phyloP scores from a whole-genome alignment of 139 green algal species.

The Closterium sp. region DNA sequence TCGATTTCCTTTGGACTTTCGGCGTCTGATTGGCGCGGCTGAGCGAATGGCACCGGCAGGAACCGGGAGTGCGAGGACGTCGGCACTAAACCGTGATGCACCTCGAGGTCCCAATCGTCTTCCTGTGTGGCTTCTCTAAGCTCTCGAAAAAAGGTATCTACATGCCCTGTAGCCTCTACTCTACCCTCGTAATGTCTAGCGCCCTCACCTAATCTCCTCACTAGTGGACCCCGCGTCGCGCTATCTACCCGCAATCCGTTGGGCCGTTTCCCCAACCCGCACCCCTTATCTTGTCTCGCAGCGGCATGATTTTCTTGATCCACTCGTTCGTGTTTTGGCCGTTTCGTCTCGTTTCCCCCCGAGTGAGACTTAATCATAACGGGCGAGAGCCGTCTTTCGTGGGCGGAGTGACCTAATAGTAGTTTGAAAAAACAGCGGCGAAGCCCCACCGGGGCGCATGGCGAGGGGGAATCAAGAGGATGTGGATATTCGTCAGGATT shows the following conservation, averaged over 20 bases:
- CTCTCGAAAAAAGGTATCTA: too few species aligned
- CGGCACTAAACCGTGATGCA: not conserved
- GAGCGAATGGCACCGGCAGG: not conserved
- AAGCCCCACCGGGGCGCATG: not conserved
- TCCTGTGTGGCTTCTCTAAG: not conserved
- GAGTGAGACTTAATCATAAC: not conserved
- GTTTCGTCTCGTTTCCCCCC: not conserved
- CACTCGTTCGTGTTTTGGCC: not conserved
- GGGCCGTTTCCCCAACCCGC: not conserved
- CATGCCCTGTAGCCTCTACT: not conserved
- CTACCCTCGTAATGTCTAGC: not conserved
- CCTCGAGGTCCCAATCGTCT: not conserved
- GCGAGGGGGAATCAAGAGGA: not conserved
- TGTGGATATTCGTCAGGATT: not conserved
- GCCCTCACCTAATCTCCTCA: not conserved
- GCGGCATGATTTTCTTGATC: not conserved
- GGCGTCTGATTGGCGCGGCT: not conserved
- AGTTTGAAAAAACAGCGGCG: not conserved
- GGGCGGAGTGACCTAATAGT: not conserved
- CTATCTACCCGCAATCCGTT: not conserved
- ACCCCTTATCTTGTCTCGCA: not conserved
- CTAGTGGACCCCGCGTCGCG: not conserved
- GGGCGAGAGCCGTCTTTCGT: too few species aligned
- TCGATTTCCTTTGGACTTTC: not conserved
- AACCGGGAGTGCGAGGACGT: not conserved